These are phyloP conservation scores for Rhytidhysteron rufulum DNA, from an alignment of 2,329 filamentous ascomycete genomes.

Conservation along the genomic window DNA sequence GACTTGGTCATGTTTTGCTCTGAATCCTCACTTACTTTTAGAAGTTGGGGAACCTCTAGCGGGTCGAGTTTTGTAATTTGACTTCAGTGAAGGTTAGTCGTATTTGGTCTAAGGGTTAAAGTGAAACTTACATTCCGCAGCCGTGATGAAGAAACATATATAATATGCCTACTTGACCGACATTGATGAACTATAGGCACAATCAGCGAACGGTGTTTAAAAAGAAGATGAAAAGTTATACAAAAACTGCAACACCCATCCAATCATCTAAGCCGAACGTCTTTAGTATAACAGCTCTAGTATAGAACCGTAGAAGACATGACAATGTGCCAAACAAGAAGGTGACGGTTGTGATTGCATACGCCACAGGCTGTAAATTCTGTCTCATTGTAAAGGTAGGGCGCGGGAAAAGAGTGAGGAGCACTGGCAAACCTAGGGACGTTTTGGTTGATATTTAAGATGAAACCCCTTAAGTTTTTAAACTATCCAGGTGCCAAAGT, in stretches of 20 bases:
- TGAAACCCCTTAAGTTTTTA: too few relatives aligned
- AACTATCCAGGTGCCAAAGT: too few relatives aligned
- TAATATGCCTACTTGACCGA: conserved; percentile 15
- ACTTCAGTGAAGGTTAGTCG: too few relatives aligned
- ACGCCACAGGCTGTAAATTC: conserved; percentile 15
- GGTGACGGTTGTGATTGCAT: conserved; percentile 14
- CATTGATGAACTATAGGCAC: conserved; percentile 11
- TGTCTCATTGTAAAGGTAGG: too few relatives aligned
- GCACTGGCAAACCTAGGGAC: too few relatives aligned
- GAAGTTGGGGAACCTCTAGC: neutral
- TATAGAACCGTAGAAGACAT: conserved; percentile 15
- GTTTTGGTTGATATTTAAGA: too few relatives aligned
- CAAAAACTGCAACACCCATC: conserved; percentile 12
- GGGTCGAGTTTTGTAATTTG: neutral
- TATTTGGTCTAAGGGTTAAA: too few relatives aligned
- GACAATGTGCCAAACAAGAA: conserved; percentile 14
- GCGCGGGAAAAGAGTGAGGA: too few relatives aligned
- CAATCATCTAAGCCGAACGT: conserved; percentile 17
- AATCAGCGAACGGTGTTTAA: neutral
- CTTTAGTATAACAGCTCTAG: conserved; percentile 11
- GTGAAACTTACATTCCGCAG: conserved; percentile 16
- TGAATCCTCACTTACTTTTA: conserved; percentile 5
- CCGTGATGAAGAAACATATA: conserved; percentile 20
- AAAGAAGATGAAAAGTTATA: conserved; percentile 2
- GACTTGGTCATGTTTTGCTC: too few relatives aligned